Conservation (phyloP, 306 rosid genomes). For the Rosa lucieae region DNA sequence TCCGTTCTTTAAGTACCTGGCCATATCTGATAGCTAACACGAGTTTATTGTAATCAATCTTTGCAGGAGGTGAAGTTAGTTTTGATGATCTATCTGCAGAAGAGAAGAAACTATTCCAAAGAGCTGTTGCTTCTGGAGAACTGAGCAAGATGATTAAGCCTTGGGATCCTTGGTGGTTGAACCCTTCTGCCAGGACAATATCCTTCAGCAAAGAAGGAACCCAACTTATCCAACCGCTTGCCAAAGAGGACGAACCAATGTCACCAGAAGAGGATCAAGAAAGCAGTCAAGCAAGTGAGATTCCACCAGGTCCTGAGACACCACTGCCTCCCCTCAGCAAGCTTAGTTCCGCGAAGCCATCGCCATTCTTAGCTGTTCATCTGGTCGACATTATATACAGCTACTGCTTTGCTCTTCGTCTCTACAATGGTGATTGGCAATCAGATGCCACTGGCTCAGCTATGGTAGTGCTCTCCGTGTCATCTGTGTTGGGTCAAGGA, state of each 20-base stretch:
- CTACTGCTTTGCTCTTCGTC: constrained; percentile 79
- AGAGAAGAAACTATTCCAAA: constrained; percentile 76
- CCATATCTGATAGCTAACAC: constrained; percentile 28
- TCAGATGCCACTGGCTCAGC: constrained; percentile 71
- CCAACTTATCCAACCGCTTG: constrained; percentile 67
- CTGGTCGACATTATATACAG: constrained; percentile 71
- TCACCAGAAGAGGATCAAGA: constrained; percentile 29
- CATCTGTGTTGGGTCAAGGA: constrained; percentile 73
- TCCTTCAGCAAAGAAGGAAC: constrained; percentile 80
- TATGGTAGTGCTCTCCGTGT: constrained; percentile 60
- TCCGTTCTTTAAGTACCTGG: not conserved
- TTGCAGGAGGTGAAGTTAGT: constrained; percentile 66
- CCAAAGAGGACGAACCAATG: constrained; percentile 27
- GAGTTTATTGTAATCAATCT: constrained; percentile 9
- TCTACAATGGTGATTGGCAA: constrained; percentile 86
- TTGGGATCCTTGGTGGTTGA: constrained; percentile 98
- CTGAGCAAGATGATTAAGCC: constrained; percentile 88
- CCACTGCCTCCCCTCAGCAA: constrained; percentile 68
- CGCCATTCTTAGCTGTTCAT: constrained; percentile 75
- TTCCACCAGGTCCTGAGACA: constrained; percentile 70
- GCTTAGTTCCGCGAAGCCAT: constrained; percentile 73
- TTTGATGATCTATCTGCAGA: constrained; percentile 73
- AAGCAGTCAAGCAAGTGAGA: constrained; percentile 39
- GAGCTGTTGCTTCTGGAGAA: constrained; percentile 86
- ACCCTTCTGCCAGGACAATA: constrained; percentile 64